A percentile compares a stretch with the other conserved stretches of the same genome.
Evolutionary conservation across 305 asterid genomes (phyloP).

Genomic region (Fraxinus albicans): DNA sequence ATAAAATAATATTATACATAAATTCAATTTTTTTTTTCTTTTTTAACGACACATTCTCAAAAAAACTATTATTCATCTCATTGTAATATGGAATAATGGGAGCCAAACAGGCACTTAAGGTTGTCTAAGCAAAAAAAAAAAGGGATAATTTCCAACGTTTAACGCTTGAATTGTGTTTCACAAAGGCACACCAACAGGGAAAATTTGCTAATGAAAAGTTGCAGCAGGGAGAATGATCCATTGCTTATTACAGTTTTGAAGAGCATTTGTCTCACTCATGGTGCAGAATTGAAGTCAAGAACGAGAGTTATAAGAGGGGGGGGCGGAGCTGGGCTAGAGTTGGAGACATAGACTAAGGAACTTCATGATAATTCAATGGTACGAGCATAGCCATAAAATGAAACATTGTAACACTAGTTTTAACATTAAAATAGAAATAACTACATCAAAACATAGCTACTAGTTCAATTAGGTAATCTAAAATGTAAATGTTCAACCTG

Average conservation of each 20-base stretch:
- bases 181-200: not conserved
- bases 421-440: constrained; percentile 21
- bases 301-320: not conserved
- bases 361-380: not conserved
- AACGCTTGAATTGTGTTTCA: not conserved
- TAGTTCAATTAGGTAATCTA: constrained; percentile 18
- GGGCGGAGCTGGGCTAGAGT: not conserved
- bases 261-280: not conserved
- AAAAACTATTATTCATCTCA: too few relatives aligned
- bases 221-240: not conserved
- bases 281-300: not conserved
- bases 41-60: too few relatives aligned
- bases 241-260: not conserved
- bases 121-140: not conserved
- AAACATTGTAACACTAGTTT: constrained; percentile 1
- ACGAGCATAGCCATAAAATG: not conserved
- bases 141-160: not conserved
- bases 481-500: constrained; percentile 5
- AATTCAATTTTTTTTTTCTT: too few relatives aligned
- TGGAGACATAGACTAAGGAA: not conserved
- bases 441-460: constrained; percentile 23
- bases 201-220: not conserved
- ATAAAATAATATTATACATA: too few relatives aligned
- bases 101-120: not conserved
- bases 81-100: too few relatives aligned